Evolutionary conservation across 352 stramenopile genomes (phyloP), one percentile per base, ranked within the genome.

Genomic region (Aphanomyces euteiches): DNA sequence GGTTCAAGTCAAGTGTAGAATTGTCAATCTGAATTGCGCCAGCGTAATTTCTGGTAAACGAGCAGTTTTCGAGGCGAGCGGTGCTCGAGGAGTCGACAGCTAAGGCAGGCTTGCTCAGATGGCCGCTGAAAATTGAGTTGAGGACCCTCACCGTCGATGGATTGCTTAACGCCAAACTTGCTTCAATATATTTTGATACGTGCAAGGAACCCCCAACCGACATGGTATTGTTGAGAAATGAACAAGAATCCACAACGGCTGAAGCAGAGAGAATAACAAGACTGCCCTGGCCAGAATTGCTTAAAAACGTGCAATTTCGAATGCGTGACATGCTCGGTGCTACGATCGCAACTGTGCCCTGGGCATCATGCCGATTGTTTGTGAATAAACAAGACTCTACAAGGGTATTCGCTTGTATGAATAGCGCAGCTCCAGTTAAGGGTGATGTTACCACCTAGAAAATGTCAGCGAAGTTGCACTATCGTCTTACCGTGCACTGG

Each of bases 261-360:
- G 43, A n/a, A n/a, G 43, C 43, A n/a, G 43, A 50, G 43, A 50
- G 43, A 50, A 50, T 50, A 50, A n/a, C 43, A 50, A 50, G 43
- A 50, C 10, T n/a, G 43, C 43, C 17, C 43, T 50, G 10, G 10
- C 43, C 43, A n/a, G 43, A 50, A 50, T 50, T 50, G 43, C 10
- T 50, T n/a, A 12, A 50, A n/a, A 50, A 50, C 10, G 10, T n/a
- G 17, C 43, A 50, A 50, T 50, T 50, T 12, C 43, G 43, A 50
- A 50, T n/a, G 43, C 17, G 43, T 2, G 43, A 50, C 10, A 50
- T 2, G 17, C 43, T 50, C 10, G 43, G 43, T 50, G 43, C 43
- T n/a, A 50, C 43, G 17, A 50, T 50, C 17, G 43, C 43, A 50
- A 50, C 43, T n/a, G 43, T 50, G 43, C 43, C 43, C 43, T 50